Conservation (phyloP, 1,284 basidiomycete genomes). For the Cutaneotrichosporon cavernicola region DNA sequence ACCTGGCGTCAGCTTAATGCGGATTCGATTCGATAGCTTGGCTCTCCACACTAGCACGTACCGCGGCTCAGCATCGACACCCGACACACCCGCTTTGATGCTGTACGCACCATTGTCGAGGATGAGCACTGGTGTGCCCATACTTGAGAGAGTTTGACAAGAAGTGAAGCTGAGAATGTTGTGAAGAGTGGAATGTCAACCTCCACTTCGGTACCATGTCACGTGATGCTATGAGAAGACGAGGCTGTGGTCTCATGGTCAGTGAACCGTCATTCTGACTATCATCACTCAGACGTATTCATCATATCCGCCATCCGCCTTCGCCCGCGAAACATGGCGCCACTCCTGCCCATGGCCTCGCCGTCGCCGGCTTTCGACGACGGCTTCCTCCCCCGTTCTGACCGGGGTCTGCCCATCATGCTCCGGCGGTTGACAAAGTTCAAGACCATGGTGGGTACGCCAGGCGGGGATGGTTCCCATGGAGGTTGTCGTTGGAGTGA, state of each 20-base stretch:
- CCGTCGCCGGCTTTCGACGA: conserved; percentile 15
- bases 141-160: background rate
- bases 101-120: conserved; percentile 81
- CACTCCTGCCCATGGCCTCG: conserved; percentile 21
- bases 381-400: conserved; percentile 13
- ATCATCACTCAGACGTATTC: conserved; percentile 3
- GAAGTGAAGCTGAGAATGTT: background rate
- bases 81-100: conserved; percentile 69
- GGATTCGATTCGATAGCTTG: background rate
- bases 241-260: background rate
- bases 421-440: conserved; percentile 73
- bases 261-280: background rate
- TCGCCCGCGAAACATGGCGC: conserved; percentile 27
- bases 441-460: conserved; percentile 71
- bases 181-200: background rate
- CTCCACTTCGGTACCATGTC: background rate
- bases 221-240: background rate
- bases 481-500: background rate
- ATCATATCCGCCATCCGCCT: conserved; percentile 33
- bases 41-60: conserved; percentile 20
- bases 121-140: conserved; percentile 59
- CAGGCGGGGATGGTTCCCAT: background rate
- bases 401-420: conserved; percentile 63
- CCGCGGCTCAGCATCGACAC: conserved; percentile 46
- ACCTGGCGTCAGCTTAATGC: conserved; percentile 53